These are phyloP conservation scores for Talaromyces rugulosus DNA, from an alignment of 2,329 filamentous ascomycete genomes.

Conservation along the genomic window DNA sequence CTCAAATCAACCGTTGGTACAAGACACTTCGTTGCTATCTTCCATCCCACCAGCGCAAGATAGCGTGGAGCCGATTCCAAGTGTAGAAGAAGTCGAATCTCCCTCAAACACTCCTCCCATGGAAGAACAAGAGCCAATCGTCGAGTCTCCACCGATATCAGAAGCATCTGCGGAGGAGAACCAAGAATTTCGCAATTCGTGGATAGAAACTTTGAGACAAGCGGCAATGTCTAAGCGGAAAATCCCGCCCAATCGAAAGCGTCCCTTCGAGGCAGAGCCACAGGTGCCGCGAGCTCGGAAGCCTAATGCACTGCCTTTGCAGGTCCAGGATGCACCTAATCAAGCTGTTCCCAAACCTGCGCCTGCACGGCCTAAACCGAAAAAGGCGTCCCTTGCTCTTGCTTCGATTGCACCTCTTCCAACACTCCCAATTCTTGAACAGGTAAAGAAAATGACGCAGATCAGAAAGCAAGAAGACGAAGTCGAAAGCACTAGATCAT, in stretches of 20 bases:
- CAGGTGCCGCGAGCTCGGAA: constrained; percentile 8
- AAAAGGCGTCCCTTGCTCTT: constrained; percentile 25
- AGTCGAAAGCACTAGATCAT: constrained; percentile 18
- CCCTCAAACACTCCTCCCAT: background rate
- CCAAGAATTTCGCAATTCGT: constrained; percentile 9
- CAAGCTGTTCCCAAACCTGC: constrained; percentile 6
- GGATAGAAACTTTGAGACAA: constrained; percentile 16
- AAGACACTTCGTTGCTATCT: background rate
- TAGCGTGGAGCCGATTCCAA: background rate
- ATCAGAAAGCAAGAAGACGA: constrained; percentile 19
- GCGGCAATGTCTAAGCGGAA: constrained; percentile 22
- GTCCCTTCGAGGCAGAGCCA: constrained; percentile 20
- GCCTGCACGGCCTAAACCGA: constrained; percentile 13
- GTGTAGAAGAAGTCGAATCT: background rate
- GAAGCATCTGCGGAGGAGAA: constrained; percentile 3
- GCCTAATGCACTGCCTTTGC: background rate
- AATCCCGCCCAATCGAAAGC: constrained; percentile 23
- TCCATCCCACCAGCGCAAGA: background rate
- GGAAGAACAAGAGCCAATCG: background rate
- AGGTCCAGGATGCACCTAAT: background rate
- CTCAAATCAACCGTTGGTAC: background rate
- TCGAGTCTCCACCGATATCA: background rate
- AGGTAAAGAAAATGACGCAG: constrained; percentile 23
- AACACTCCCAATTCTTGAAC: constrained; percentile 32
- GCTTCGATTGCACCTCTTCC: constrained; percentile 28